These are phyloP conservation scores for Asterella californica DNA, from an alignment of 225 moss, liverwort and hornwort genomes.

Conservation along the genomic window DNA sequence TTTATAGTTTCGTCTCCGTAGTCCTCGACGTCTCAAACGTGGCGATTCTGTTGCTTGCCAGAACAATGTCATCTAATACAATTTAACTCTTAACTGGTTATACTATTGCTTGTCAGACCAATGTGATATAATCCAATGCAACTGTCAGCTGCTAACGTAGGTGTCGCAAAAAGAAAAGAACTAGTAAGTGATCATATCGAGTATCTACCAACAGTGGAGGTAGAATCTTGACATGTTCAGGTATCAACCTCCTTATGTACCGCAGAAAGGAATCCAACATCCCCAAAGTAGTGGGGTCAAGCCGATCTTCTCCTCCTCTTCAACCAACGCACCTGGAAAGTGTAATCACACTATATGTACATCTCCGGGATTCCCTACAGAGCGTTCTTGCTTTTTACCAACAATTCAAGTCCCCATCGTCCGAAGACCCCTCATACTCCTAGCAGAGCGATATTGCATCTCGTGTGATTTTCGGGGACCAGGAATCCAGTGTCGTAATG, in stretches of 20 bases:
- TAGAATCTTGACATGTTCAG: neutral
- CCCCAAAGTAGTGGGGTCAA: neutral
- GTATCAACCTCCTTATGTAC: neutral
- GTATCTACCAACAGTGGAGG: neutral
- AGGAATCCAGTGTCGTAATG: neutral
- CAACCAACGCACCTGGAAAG: neutral
- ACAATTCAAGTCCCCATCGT: too few species aligned
- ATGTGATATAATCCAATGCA: too few species aligned
- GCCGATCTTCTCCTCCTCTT: neutral
- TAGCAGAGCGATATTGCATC: neutral
- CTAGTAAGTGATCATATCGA: too few species aligned
- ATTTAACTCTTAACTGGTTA: too few species aligned
- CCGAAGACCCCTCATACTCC: too few species aligned
- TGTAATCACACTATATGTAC: neutral
- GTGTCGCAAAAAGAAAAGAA: neutral
- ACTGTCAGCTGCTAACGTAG: neutral
- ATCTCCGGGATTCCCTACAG: neutral
- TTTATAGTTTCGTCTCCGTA: too few species aligned
- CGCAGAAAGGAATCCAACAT: neutral
- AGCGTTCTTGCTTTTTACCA: too few species aligned
- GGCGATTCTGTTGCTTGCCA: too few species aligned
- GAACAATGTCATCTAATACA: too few species aligned
- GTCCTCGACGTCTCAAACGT: too few species aligned
- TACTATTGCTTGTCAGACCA: too few species aligned
- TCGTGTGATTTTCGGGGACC: neutral